A percentile compares a stretch with the other conserved stretches of the same genome.
Conservation (phyloP, 495 filamentous ascomycete genomes). For the Penicillium paxilli region DNA sequence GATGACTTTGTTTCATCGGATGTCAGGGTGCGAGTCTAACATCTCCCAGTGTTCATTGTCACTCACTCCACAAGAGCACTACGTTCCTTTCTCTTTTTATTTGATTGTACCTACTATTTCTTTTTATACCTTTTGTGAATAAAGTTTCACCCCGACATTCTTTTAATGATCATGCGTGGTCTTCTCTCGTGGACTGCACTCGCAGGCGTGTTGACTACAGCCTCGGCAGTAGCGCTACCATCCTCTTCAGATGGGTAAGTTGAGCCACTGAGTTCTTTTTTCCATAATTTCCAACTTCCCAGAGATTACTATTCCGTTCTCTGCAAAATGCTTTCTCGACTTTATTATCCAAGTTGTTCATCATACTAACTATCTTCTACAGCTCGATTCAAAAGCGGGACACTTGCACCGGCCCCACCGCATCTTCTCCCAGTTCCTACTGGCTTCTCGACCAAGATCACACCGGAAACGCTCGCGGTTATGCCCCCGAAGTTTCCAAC, state of each 20-base stretch:
- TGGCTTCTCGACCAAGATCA: slow-evolving; percentile 34
- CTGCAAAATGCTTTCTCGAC: no score
- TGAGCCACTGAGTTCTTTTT: background rate
- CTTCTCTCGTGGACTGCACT: slow-evolving; percentile 6
- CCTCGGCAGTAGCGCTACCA: slow-evolving; percentile 4
- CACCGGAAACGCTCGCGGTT: slow-evolving; percentile 25
- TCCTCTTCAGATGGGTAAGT: background rate
- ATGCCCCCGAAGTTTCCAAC: slow-evolving; percentile 35
- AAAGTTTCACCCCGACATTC: background rate
- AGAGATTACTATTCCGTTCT: background rate
- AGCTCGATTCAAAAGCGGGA: slow-evolving; percentile 1
- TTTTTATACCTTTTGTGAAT: background rate
- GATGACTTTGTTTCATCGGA: no score
- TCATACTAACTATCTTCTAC: background rate
- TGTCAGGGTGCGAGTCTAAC: no score
- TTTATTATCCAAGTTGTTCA: background rate
- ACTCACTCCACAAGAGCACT: background rate
- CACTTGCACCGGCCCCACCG: slow-evolving; percentile 9
- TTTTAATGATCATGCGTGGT: slow-evolving; percentile 5
- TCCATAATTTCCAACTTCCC: background rate
- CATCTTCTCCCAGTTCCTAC: slow-evolving; percentile 19
- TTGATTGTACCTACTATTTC: background rate
- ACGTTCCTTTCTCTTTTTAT: background rate
- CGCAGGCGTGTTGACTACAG: background rate
- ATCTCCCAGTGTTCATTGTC: no score